Evolutionary conservation across 2,329 filamentous ascomycete species (phyloP), one percentile per base, ranked within the genome.

Genomic region (Dactylellina haptotyla): DNA sequence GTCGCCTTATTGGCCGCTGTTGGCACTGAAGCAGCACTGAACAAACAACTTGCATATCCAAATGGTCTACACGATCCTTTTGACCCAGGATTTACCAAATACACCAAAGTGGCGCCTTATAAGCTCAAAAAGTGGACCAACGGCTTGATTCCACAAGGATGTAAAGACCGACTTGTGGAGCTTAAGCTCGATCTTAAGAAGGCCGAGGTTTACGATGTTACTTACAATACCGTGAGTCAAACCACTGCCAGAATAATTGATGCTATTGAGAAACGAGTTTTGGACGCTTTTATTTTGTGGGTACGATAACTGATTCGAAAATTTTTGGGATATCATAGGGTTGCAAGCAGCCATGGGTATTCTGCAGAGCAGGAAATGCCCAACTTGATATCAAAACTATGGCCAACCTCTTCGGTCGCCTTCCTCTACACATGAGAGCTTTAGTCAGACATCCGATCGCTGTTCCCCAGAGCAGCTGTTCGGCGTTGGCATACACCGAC

Each of bases 311-410:
- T 80, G 78, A 50, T 48, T 8, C 41, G 18, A 39, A 10, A 0
- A 20, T 14, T 20, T 45, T 43, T 3, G 4, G 6, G 25, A 9
- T 2, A 56, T 4, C 26, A 26, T 20, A 74, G 45, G 79, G 80
- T 71, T 80, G 79, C 71, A 30, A 20, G 16, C 57, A 75, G 45
- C 63, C 76, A 23, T 81, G 79, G 79, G 76, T 78, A 54, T 77
- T 81, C 45, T 81, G 80, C 59, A 75, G 80, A 1, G 79, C 80
- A 67, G 77, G 75, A 45, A 65, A 78, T 30, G 72, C 78, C 8
- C 59, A 69, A 1, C 64, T 77, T n/a, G 75, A 58, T 69, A 51
- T 78, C 57, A 45, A 51, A 2, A 73, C 76, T 23, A 78, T 80
- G 75, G 75, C 78, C 10, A 76, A 77, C 41, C 26, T 78, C 25